These are phyloP conservation scores for Lepidium didymum DNA, from an alignment of 345 rosid genomes.

Conservation along the genomic window DNA sequence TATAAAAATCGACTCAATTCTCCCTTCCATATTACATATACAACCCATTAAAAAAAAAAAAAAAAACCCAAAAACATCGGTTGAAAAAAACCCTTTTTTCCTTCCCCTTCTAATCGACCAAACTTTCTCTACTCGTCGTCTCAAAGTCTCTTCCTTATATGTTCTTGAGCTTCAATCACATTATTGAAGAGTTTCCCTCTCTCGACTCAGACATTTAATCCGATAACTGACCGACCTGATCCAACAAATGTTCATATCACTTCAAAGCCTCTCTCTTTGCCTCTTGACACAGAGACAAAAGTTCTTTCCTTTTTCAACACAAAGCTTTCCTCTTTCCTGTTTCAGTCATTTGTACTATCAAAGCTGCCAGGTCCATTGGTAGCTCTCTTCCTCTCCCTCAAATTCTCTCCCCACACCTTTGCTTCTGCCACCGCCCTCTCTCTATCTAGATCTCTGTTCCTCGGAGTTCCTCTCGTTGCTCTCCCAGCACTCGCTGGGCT, in stretches of 20 bases:
- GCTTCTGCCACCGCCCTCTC: slow-evolving; percentile 97
- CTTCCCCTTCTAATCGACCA: neutral
- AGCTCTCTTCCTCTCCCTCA: slow-evolving; percentile 84
- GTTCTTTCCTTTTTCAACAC: neutral
- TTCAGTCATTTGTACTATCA: slow-evolving; percentile 65
- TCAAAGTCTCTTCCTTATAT: slow-evolving; percentile 2
- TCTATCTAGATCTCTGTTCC: slow-evolving; percentile 83
- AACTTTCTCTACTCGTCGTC: neutral
- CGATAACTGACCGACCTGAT: slow-evolving; percentile 23
- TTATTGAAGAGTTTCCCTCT: slow-evolving; percentile 18
- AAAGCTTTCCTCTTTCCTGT: slow-evolving; percentile 25
- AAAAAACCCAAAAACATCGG: slow-evolving; percentile 2
- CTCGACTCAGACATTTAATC: slow-evolving; percentile 27
- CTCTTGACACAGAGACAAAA: slow-evolving; percentile 10
- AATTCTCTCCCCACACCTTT: slow-evolving; percentile 98
- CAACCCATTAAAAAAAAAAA: neutral
- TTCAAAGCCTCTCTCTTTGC: neutral
- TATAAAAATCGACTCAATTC: slow-evolving; percentile 14
- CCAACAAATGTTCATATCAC: slow-evolving; percentile 13
- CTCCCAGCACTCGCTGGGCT: slow-evolving; percentile 64
- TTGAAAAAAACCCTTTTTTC: neutral
- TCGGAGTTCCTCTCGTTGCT: slow-evolving; percentile 60
- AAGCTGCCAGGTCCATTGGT: slow-evolving; percentile 51
- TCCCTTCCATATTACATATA: slow-evolving; percentile 28
- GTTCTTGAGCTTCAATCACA: slow-evolving; percentile 13